Percentiles rank a stretch among this genome's conserved stretches.
Conservation (phyloP, 2,329 filamentous ascomycete genomes). For the Fusarium clavum region DNA sequence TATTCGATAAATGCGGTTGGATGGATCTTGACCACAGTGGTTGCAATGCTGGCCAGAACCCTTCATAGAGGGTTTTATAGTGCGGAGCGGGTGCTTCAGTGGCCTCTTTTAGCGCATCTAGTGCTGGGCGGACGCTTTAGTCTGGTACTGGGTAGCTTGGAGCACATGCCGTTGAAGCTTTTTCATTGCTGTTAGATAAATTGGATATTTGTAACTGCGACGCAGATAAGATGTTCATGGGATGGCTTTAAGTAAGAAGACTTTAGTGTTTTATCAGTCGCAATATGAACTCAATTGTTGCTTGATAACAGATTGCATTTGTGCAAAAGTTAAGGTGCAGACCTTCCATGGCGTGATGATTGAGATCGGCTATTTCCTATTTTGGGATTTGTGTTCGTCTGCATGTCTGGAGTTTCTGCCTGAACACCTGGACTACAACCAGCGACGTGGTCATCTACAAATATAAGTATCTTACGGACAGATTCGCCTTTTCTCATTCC, state of each 20-base stretch:
- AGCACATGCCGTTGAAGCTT: no score
- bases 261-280: rapidly evolving
- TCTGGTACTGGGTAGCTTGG: no score
- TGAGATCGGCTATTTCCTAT: background rate
- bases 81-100: no score
- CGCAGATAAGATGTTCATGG: rapidly evolving
- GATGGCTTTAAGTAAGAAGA: background rate
- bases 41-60: no score
- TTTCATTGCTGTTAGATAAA: no score
- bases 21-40: no score
- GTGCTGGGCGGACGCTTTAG: background rate
- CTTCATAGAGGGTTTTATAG: no score
- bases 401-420: background rate
- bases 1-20: no score
- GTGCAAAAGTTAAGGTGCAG: background rate
- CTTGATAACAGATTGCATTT: background rate
- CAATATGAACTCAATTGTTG: background rate
- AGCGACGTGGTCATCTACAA: no score
- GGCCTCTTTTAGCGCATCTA: no score
- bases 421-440: background rate
- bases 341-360: background rate
- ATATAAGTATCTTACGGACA: no score
- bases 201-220: background rate
- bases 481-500: no score
- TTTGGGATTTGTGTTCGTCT: background rate